Evolutionary conservation across 2,329 filamentous ascomycete species (phyloP).

Genomic region (Aspergillus vadensis): DNA sequence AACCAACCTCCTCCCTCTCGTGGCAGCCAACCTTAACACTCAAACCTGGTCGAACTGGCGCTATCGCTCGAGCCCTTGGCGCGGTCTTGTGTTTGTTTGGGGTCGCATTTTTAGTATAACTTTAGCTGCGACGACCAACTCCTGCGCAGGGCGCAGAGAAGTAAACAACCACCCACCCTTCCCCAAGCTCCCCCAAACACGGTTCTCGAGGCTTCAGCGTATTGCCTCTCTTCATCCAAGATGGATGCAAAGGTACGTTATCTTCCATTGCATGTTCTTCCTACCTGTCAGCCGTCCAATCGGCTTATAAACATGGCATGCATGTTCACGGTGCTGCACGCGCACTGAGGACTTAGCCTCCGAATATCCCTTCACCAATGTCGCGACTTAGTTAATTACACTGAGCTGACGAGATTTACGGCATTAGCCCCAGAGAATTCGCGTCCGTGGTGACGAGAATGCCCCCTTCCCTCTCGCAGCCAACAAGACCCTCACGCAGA

Average conservation of each 20-base stretch:
- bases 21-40: constrained; percentile 8
- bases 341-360: constrained; percentile 6
- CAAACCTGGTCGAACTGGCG: constrained; percentile 8
- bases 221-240: constrained; percentile 14
- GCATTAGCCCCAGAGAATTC: constrained; percentile 69
- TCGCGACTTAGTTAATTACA: neutral
- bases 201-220: constrained; percentile 16
- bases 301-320: neutral
- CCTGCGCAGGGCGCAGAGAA: constrained; percentile 18
- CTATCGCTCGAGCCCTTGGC: constrained; percentile 17
- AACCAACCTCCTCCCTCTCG: constrained; percentile 16
- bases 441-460: constrained; percentile 72
- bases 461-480: constrained; percentile 50
- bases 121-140: constrained; percentile 20
- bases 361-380: neutral
- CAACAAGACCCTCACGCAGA: constrained; percentile 70
- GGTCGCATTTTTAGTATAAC: constrained; percentile 24
- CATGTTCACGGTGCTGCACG: constrained; percentile 12
- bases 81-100: constrained; percentile 28
- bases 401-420: constrained; percentile 20
- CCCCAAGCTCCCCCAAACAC: constrained; percentile 9
- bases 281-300: neutral
- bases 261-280: constrained; percentile 19
- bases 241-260: constrained; percentile 54
- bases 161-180: constrained; percentile 23